These are phyloP conservation scores for Sugiyamaella neomexicana DNA, from an alignment of 1,139 yeast species.

Conservation along the genomic window DNA sequence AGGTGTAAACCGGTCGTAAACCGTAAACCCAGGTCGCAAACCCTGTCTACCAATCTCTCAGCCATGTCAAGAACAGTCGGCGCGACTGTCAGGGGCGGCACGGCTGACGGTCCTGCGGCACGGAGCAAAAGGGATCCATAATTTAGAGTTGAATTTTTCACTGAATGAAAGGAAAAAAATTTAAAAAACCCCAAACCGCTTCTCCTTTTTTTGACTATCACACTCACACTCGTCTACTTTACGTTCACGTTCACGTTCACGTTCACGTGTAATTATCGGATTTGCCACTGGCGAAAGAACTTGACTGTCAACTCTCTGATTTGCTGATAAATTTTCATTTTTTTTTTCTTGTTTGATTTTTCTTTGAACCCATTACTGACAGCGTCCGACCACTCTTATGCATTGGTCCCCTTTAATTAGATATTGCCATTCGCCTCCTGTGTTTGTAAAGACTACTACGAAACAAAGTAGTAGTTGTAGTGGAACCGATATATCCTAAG, in stretches of 20 bases:
- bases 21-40: no score
- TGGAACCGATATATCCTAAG: conserved; percentile 11
- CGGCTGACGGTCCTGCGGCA: no score
- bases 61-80: no score
- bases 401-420: conserved; percentile 27
- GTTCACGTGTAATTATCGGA: background rate
- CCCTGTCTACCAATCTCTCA: no score
- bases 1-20: no score
- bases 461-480: conserved; percentile 16
- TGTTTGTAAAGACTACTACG: conserved; percentile 15
- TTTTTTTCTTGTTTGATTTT: background rate
- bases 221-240: background rate
- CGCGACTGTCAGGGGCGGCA: no score
- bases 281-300: background rate
- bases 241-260: background rate
- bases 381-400: conserved; percentile 26
- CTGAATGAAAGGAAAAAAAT: background rate
- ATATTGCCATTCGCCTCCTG: conserved; percentile 19
- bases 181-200: conserved; percentile 4
- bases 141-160: no score
- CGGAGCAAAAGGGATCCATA: no score
- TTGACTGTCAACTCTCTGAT: background rate
- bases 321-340: background rate
- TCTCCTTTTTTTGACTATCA: no score
- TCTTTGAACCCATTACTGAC: conserved; percentile 12